Base-by-base conservation (phyloP, 805 yeast genomes). In the Dipodascopsis uninucleata region DNA sequence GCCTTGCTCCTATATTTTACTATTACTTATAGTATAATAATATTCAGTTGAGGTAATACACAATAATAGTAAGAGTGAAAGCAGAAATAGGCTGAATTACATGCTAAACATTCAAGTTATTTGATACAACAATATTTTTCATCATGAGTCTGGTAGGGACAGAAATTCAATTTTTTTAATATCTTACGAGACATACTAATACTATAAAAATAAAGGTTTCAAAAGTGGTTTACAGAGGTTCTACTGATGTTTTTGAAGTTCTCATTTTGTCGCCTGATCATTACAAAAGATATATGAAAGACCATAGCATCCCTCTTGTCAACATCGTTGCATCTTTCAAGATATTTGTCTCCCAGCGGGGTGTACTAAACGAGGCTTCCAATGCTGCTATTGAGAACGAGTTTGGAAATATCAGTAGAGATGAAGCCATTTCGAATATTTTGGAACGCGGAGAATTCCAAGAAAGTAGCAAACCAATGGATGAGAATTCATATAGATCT, bases 301-400 rank as follows among this genome's bases (percentile, higher is more conserved):
- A 77, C 29, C 56, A 72, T 26, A 65, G 78, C 10, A 63, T 78
- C 17, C 81, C 90, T 18, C 67, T 82, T 45, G 68, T 78, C 9
- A 79, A 77, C 31, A 74, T 82, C 3, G 79, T 84, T 1, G 80
- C 81, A 0, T 70, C 74, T 6, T 84, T 76, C 68, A 76, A 81
- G 57, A 72, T 86, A n/a, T 87, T 72, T 60, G 71, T 75, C 18
- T 75, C 77, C 44, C 72, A 73, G 49, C 70, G 20, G 10, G 95
- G 95, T 45, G 71, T 74, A 6, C 61, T 83, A 21, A 85, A 81
- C 40, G 80, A 77, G 57, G 95, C 90, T 2, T 81, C 90, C 5
- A 74, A 77, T 44, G 67, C 70, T 16, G 83, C 80, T 48, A 61
- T 86, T 31, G 52, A 71, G 39, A 75, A 75, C 52, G 93, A 85